These are phyloP conservation scores for Rhodotorula kratochvilovae DNA, from an alignment of 768 basidiomycete species.

Conservation along the genomic window DNA sequence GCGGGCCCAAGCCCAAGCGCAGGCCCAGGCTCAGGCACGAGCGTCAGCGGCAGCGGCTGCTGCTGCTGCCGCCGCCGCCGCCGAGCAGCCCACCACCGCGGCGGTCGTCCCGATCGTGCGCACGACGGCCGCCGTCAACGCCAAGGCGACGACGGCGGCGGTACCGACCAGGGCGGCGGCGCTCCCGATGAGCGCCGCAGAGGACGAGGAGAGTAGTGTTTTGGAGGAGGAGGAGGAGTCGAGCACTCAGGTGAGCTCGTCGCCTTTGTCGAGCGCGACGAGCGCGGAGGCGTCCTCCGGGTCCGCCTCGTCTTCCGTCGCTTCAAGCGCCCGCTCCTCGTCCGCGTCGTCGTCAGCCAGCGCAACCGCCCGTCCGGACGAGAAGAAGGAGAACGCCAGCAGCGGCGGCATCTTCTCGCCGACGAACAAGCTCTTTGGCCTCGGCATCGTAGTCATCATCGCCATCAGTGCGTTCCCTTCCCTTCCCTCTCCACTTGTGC, in stretches of 20 bases:
- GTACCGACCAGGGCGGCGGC: background rate
- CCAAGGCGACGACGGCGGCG: background rate
- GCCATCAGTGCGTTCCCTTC: slow-evolving; percentile 13
- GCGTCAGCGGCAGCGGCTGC: no score
- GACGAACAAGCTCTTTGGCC: slow-evolving; percentile 10
- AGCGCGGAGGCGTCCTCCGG: background rate
- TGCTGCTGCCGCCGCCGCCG: no score
- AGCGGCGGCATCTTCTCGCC: slow-evolving; percentile 19
- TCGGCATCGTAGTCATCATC: slow-evolving; percentile 27
- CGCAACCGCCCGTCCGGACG: background rate
- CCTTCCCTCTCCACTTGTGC: background rate
- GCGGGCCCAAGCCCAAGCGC: no score
- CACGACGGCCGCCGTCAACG: background rate
- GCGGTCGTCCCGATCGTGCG: no score
- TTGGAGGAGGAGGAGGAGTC: no score
- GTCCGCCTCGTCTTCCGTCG: background rate
- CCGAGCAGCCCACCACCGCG: background rate
- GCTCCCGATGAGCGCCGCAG: background rate
- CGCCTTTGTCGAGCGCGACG: no score
- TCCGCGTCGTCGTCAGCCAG: background rate
- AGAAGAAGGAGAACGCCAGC: background rate
- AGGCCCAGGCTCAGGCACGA: no score
- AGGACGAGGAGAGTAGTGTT: no score
- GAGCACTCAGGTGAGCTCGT: no score
- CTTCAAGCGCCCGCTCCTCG: background rate